Evolutionary conservation across 2,329 filamentous ascomycete genomes (phyloP).

Genomic region (Cercospora citrullina): DNA sequence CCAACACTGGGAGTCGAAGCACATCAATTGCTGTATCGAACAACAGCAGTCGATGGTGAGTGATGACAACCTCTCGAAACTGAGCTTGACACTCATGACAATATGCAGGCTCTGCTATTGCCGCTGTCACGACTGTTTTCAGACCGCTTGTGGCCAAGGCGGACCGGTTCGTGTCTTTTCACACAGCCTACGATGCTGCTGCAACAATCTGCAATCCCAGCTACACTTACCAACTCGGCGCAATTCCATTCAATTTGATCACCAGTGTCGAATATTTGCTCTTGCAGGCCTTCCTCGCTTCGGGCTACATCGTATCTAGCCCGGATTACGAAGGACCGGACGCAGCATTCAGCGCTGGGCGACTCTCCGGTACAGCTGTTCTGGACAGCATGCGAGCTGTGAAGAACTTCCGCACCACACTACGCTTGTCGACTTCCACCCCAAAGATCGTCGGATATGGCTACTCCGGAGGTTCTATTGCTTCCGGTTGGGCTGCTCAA

Average conservation of each 20-base stretch:
- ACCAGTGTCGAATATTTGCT: slow-evolving; percentile 27
- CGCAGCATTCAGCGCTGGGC: slow-evolving; percentile 37
- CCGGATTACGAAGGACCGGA: slow-evolving; percentile 48
- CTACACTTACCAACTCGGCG: slow-evolving; percentile 37
- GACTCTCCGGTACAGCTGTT: slow-evolving; percentile 45
- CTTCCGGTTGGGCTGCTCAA: slow-evolving; percentile 54
- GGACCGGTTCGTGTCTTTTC: slow-evolving; percentile 35
- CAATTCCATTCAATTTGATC: slow-evolving; percentile 30
- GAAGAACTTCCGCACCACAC: slow-evolving; percentile 30
- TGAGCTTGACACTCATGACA: neutral
- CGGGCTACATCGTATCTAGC: slow-evolving; percentile 34
- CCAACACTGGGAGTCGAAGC: slow-evolving; percentile 25
- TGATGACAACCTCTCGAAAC: neutral
- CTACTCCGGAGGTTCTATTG: slow-evolving; percentile 57
- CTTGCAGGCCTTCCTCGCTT: slow-evolving; percentile 26
- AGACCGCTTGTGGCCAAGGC: slow-evolving; percentile 25
- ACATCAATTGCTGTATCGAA: slow-evolving; percentile 34
- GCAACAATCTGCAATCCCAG: slow-evolving; percentile 44
- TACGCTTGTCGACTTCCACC: slow-evolving; percentile 29
- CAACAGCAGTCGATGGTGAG: slow-evolving; percentile 28
- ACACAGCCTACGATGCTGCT: slow-evolving; percentile 38
- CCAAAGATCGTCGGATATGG: slow-evolving; percentile 51
- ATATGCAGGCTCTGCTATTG: slow-evolving; percentile 28
- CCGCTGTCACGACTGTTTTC: slow-evolving; percentile 34
- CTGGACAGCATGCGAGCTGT: slow-evolving; percentile 49